phyloP scores from a whole-genome alignment of 495 filamentous ascomycete genomes.

The Rusavskia elegans region DNA sequence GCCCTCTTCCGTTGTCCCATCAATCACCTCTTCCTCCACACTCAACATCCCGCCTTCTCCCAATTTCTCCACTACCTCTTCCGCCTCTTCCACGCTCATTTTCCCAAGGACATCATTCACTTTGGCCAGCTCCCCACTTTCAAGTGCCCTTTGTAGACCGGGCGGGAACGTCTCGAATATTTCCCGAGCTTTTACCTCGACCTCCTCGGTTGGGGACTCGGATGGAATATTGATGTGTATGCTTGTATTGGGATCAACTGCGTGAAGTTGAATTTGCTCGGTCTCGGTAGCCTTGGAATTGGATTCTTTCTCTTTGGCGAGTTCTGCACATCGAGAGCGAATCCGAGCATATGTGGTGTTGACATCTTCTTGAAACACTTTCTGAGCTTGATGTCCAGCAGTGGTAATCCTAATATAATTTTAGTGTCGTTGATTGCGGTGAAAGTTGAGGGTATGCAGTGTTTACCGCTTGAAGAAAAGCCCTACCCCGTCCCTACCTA shows the following conservation, averaged over 20 bases:
- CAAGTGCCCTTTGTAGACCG: constrained; percentile 64
- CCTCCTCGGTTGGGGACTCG: constrained; percentile 44
- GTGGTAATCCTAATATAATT: constrained; percentile 56
- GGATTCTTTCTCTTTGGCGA: constrained; percentile 44
- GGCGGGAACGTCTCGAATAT: constrained; percentile 76
- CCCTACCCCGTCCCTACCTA: constrained; percentile 75
- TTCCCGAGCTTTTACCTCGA: constrained; percentile 46
- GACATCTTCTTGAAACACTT: constrained; percentile 85
- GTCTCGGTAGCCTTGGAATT: constrained; percentile 38
- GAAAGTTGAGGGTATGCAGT: not conserved
- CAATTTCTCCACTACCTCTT: constrained; percentile 72
- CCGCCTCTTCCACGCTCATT: constrained; percentile 86
- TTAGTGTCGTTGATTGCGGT: not conserved
- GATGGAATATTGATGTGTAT: constrained; percentile 74
- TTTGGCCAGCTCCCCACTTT: constrained; percentile 73
- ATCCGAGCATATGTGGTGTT: constrained; percentile 72
- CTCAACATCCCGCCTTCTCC: constrained; percentile 68
- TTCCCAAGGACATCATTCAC: constrained; percentile 92
- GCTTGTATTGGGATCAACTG: constrained; percentile 81
- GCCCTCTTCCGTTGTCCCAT: constrained; percentile 89
- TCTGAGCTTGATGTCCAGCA: constrained; percentile 76
- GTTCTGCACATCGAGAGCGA: constrained; percentile 57
- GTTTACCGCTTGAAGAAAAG: constrained; percentile 79
- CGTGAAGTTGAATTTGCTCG: constrained; percentile 94
- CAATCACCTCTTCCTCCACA: constrained; percentile 82